A percentile compares a stretch with the other conserved stretches of the same genome.
phyloP scores from a whole-genome alignment of 2,329 filamentous ascomycete genomes.

The Pseudogymnoascus destructans region DNA sequence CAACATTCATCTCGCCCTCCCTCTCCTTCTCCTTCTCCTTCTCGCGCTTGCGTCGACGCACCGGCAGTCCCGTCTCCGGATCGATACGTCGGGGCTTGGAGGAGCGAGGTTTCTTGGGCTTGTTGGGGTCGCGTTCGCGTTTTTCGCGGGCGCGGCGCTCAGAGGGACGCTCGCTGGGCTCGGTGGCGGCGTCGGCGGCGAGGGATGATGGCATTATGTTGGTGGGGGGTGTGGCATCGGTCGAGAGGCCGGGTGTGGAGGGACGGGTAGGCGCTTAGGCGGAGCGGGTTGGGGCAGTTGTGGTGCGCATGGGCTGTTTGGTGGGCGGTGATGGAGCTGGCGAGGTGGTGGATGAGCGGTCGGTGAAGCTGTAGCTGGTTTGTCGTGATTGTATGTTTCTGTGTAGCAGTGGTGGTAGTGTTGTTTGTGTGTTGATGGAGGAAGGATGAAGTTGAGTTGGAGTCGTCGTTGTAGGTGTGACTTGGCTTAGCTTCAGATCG shows the following conservation, averaged over 20 bases:
- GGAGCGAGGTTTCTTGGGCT: slow-evolving; percentile 23
- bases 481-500: slow-evolving; percentile 1
- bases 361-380: neutral
- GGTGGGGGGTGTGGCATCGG: neutral
- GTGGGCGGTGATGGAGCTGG: neutral
- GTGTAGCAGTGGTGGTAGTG: neutral
- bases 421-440: neutral
- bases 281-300: neutral
- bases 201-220: neutral
- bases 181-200: slow-evolving; percentile 13
- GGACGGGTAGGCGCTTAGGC: neutral
- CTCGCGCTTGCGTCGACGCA: slow-evolving; percentile 17
- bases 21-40: slow-evolving; percentile 11
- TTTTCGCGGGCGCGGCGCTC: slow-evolving; percentile 23
- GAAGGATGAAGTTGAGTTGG: neutral
- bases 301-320: neutral
- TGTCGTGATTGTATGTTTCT: neutral
- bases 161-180: slow-evolving; percentile 19
- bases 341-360: neutral
- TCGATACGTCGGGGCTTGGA: slow-evolving; percentile 23
- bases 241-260: neutral
- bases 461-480: neutral
- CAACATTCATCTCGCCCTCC: neutral
- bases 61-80: slow-evolving; percentile 23
- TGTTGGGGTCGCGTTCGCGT: slow-evolving; percentile 23